Conservation (phyloP, 1,139 yeast genomes). For the Geotrichum reessii region DNA sequence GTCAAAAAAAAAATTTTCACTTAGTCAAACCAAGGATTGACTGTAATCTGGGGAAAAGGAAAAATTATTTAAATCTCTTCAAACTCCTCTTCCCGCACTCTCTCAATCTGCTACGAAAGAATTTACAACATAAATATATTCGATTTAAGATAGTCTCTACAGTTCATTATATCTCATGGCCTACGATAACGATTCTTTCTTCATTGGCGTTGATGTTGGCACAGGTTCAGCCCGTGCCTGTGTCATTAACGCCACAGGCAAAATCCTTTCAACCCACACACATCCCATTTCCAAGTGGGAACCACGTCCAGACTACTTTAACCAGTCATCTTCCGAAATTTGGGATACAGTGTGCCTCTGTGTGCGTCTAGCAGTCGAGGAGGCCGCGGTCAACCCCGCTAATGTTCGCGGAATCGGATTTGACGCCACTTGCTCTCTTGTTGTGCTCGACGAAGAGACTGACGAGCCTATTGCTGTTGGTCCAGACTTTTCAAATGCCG, state of each 20-base stretch:
- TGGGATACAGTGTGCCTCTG: slow-evolving; percentile 86
- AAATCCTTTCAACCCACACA: slow-evolving; percentile 72
- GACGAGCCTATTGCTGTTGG: slow-evolving; percentile 84
- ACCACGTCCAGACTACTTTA: slow-evolving; percentile 47
- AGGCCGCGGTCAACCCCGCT: slow-evolving; percentile 20
- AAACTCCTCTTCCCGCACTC: neutral
- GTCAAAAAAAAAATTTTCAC: neutral
- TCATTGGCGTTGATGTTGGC: slow-evolving; percentile 94
- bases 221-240: slow-evolving; percentile 97
- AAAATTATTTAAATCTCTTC: neutral
- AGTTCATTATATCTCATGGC: neutral
- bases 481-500: slow-evolving; percentile 58
- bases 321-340: slow-evolving; percentile 83
- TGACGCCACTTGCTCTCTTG: slow-evolving; percentile 95
- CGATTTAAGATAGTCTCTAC: no score
- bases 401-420: slow-evolving; percentile 82
- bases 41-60: neutral
- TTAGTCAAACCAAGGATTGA: neutral
- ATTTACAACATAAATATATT: neutral
- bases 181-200: neutral
- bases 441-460: slow-evolving; percentile 59
- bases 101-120: neutral
- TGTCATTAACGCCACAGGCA: slow-evolving; percentile 74
- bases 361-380: slow-evolving; percentile 57
- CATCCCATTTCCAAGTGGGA: slow-evolving; percentile 61